Evolutionary conservation across 805 yeast species (phyloP).

Genomic region (Metschnikowia arizonensis): DNA sequence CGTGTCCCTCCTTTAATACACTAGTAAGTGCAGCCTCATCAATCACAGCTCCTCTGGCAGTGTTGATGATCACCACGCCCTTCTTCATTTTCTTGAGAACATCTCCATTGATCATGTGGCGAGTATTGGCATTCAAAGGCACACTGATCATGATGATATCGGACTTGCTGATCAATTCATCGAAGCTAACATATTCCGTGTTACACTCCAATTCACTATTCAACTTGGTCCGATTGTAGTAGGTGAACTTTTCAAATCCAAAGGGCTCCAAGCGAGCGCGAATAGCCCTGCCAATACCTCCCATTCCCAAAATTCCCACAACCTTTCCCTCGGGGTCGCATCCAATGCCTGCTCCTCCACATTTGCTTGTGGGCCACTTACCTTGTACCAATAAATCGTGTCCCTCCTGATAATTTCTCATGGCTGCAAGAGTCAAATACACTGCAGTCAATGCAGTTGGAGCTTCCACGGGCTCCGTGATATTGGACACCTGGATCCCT

Average conservation of each 20-base stretch:
- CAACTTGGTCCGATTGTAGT: constrained; percentile 65
- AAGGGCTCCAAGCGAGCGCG: constrained; percentile 69
- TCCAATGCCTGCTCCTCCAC: constrained; percentile 57
- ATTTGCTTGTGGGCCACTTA: constrained; percentile 51
- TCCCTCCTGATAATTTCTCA: constrained; percentile 65
- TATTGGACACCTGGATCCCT: constrained; percentile 62
- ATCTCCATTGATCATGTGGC: constrained; percentile 60
- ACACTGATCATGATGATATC: constrained; percentile 73
- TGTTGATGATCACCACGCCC: constrained; percentile 74
- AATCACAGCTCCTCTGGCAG: constrained; percentile 84
- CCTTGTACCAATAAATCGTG: constrained; percentile 50
- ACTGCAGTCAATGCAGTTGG: constrained; percentile 74
- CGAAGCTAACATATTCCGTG: constrained; percentile 67
- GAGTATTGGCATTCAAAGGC: constrained; percentile 71
- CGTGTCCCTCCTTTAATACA: constrained; percentile 58
- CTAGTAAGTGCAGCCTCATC: constrained; percentile 58
- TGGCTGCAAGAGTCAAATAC: constrained; percentile 55
- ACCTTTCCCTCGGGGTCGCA: constrained; percentile 71
- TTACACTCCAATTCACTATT: constrained; percentile 60
- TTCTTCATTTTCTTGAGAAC: constrained; percentile 67
- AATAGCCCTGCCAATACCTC: constrained; percentile 85
- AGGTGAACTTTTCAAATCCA: constrained; percentile 66
- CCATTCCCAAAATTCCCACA: constrained; percentile 82
- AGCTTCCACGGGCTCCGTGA: constrained; percentile 61
- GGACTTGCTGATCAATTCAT: constrained; percentile 57